phyloP scores from a whole-genome alignment of 1,284 basidiomycete species.

The Gomphus bonarii region DNA sequence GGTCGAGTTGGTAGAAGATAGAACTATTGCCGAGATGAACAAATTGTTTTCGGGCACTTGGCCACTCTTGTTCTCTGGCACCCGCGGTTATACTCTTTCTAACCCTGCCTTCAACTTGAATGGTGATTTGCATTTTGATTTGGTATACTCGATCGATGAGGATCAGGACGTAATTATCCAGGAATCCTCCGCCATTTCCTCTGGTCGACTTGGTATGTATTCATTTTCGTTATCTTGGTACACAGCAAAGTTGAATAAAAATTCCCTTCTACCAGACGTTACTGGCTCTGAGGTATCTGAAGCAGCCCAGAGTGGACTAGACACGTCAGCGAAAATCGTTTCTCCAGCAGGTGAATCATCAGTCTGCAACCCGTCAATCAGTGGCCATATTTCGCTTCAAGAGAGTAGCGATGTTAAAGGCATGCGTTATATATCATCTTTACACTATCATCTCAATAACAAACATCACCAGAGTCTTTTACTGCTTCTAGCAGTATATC shows the following conservation, averaged over 20 bases:
- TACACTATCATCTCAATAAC: not conserved
- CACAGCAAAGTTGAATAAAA: no score
- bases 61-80: conserved; percentile 20
- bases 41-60: conserved; percentile 21
- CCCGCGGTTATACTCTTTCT: conserved; percentile 19
- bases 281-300: no score
- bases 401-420: not conserved
- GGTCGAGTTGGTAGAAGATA: conserved; percentile 12
- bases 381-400: not conserved
- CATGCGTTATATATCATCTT: not conserved
- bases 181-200: not conserved
- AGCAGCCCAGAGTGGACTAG: no score
- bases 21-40: conserved; percentile 15
- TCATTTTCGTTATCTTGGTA: not conserved
- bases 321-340: no score
- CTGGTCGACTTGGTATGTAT: not conserved
- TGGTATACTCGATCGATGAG: conserved; percentile 6
- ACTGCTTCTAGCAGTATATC: not conserved
- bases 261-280: no score
- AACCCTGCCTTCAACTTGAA: conserved; percentile 24
- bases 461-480: not conserved
- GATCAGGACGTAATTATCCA: not conserved
- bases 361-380: not conserved
- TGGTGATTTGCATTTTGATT: conserved; percentile 25
- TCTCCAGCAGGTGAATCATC: no score